Evolutionary conservation across 73 alveolate genomes (phyloP), one percentile per base, ranked within the genome.

Genomic region (Durusdinium trenchii): DNA sequence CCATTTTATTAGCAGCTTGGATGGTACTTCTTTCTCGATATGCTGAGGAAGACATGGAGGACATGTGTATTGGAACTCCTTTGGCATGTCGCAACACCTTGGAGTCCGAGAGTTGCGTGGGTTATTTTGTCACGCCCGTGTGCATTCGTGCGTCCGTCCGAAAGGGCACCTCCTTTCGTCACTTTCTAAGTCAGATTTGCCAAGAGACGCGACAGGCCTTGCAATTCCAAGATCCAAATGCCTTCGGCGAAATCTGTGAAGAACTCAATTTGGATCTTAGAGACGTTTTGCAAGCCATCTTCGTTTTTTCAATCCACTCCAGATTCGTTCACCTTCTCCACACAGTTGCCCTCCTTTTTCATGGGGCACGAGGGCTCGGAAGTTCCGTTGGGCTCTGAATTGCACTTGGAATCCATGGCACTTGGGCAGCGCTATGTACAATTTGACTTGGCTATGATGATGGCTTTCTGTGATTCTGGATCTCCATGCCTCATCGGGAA

Each of bases 311-410:
- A n/a, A n/a, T n/a, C n/a, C n/a, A n/a, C n/a, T 92, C 90, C 98
- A 92, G 79, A 92, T 90, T 1, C 71, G 98, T 54, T 90, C 98
- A 16, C 91, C 36, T 35, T 71, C 36, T 52, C 61, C 64, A 18
- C 60, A 54, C 20, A 86, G 9, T 71, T 92, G 57, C 98, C 98
- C 14, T 67, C 98, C n/a, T 92, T 92, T 20, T 48, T 92, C 61
- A 92, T 92, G 98, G 98, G 98, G 12, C 98, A 92, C 61, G 98
- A 67, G 16, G 98, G 98, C 3, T 32, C 98, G 1, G 98, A 92
- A 57, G 40, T 92, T 28, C 35, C 98, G 28, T 38, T 92, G 87
- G 87, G 87, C 1, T 36, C 75, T 3, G 95, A 86, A 32, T 60
- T 92, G 69, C 90, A 48, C n/a, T 46, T 94, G 36, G 85, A 62